Base-by-base conservation (phyloP, 2,329 filamentous ascomycete genomes). In the Fusarium temperatum region DNA sequence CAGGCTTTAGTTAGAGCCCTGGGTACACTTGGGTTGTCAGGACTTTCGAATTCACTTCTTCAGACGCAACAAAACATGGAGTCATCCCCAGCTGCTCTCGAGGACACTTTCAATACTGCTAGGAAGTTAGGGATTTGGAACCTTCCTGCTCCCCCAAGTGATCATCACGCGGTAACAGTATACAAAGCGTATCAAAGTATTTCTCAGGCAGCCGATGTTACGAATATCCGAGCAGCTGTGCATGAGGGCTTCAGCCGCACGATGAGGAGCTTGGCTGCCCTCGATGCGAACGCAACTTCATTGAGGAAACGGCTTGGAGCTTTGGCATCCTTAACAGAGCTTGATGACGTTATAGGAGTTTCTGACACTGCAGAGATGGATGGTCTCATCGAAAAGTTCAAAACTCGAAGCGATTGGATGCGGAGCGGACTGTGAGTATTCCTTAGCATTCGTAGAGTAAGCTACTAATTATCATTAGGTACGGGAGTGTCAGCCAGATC, bases 111-210 rank as follows among this genome's bases (percentile, higher is more conserved):
- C 72, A 89, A 90, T 60, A 94, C 94, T 11, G 95, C 95, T 26
- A 89, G 94, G 68, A 93, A 92, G 73, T 86, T 98, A 22, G 95
- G 96, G 75, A 92, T 96, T 78, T 99, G 96, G 96, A 95, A 98
- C 79, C 87, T 98, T 26, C 93, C 94, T 20, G 91, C 91, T 1
- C 93, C 95, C 13, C 84, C 87, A 6, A 89, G 88, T 55, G 85
- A 87, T 18, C 91, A 89, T 36, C 89, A 92, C 63, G 87, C 91
- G 3, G 91, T 92, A 7, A 91, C 90, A 2, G 85, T 96, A 2
- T 98, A 97, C 83, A 93, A 92, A 77, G 90, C 91, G 0, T 95
- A 97, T 67, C 94, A 98, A 80, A 90, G 90, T 28, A 87, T 98
- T 68, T 89, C 94, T 78, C 91, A 90, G 72, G 90, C 92, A 6